Evolutionary conservation across 2,329 filamentous ascomycete genomes (phyloP).

Genomic region (Talaromyces verruculosus): DNA sequence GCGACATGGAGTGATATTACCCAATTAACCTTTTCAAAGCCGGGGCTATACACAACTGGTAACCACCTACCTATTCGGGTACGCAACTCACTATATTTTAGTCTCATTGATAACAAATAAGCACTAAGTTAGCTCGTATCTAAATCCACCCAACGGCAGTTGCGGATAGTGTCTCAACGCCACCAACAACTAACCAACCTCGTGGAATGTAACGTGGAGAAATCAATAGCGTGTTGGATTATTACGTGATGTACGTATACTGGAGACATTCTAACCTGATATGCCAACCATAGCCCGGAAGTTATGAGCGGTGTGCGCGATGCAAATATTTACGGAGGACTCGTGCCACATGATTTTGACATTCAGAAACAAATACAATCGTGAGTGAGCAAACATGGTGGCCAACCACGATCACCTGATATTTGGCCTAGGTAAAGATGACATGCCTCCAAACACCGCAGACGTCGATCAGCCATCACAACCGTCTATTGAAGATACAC

Average conservation of each 20-base stretch:
- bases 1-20: not conserved
- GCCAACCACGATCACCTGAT: constrained; percentile 2
- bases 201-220: constrained; percentile 5
- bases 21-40: not conserved
- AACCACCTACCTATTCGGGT: not conserved
- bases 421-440: not conserved
- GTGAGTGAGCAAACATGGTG: constrained; percentile 2
- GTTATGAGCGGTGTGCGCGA: not conserved
- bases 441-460: not conserved
- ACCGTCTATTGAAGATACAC: not conserved
- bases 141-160: not conserved
- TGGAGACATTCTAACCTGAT: not conserved
- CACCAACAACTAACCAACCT: not conserved
- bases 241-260: not conserved
- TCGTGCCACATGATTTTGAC: not conserved
- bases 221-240: not conserved
- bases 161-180: not conserved
- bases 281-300: not conserved
- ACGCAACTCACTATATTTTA: not conserved
- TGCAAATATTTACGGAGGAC: not conserved
- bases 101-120: not conserved
- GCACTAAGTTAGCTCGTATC: not conserved
- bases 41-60: not conserved
- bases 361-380: not conserved
- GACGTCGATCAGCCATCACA: not conserved